Conservation (phyloP, 1,284 basidiomycete species). For the Cystobasidium slooffiae region DNA sequence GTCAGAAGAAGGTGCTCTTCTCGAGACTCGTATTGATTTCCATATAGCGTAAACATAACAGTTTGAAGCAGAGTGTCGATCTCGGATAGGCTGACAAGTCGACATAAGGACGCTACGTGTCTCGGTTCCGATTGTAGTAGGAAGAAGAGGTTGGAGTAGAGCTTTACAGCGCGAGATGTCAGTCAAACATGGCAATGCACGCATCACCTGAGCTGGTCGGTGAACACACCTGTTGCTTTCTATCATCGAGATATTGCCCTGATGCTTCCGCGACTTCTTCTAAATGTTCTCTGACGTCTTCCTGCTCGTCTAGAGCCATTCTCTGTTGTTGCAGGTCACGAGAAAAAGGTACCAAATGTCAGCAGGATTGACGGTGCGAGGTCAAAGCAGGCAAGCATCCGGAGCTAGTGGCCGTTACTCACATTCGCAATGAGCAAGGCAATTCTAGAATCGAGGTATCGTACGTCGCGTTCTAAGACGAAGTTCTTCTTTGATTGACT, state of each 20-base stretch:
- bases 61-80: slow-evolving; percentile 99
- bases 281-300: slow-evolving; percentile 88
- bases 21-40: slow-evolving; percentile 98
- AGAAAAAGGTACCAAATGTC: neutral
- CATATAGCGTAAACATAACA: slow-evolving; percentile 99
- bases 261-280: slow-evolving; percentile 79
- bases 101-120: slow-evolving; percentile 92
- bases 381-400: too few relatives aligned
- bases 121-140: slow-evolving; percentile 95
- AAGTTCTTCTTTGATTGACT: slow-evolving; percentile 99
- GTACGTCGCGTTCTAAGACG: slow-evolving; percentile 94
- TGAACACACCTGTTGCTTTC: slow-evolving; percentile 66
- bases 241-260: slow-evolving; percentile 72
- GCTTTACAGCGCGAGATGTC: slow-evolving; percentile 61
- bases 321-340: slow-evolving; percentile 45
- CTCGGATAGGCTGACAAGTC: slow-evolving; percentile 93
- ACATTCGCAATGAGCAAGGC: slow-evolving; percentile 97
- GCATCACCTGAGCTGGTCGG: neutral
- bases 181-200: neutral
- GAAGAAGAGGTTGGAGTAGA: slow-evolving; percentile 99
- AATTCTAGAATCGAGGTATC: slow-evolving; percentile 96
- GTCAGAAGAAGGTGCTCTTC: slow-evolving; percentile 98
- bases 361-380: too few relatives aligned
- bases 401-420: too few relatives aligned
- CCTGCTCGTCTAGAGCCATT: slow-evolving; percentile 60